phyloP scores from a whole-genome alignment of 2,329 filamentous ascomycete species.

The Eutypa lata region DNA sequence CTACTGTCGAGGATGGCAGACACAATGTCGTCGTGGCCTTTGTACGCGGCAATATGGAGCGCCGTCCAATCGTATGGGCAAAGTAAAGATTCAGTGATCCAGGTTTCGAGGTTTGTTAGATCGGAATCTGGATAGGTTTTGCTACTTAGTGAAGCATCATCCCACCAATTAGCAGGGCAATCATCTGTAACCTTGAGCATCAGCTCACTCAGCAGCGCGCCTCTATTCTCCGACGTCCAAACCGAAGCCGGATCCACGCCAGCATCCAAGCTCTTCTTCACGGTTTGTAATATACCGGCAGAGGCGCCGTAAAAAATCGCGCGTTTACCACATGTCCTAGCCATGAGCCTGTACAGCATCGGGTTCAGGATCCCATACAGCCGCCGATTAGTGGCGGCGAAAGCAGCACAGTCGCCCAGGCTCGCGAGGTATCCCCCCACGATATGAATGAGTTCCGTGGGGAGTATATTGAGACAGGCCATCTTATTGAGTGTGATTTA shows the following conservation, averaged over 20 bases:
- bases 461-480: not conserved
- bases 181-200: too few relatives aligned
- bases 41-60: not conserved
- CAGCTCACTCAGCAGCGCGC: not conserved
- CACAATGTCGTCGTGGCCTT: not conserved
- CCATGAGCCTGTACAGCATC: not conserved
- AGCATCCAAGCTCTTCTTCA: not conserved
- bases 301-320: not conserved
- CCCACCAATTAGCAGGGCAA: too few relatives aligned
- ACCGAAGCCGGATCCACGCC: not conserved
- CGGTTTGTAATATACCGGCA: not conserved
- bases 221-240: not conserved
- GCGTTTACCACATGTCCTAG: not conserved
- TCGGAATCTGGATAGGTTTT: too few relatives aligned
- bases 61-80: not conserved
- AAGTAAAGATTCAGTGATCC: not conserved
- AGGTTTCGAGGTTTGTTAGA: too few relatives aligned
- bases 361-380: not conserved
- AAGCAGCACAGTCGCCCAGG: not conserved
- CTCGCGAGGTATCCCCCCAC: not conserved
- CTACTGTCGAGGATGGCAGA: not conserved
- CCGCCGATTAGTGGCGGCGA: not conserved
- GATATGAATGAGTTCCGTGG: not conserved
- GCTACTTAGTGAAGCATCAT: too few relatives aligned
- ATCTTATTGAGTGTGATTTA: not conserved